Percentiles rank a stretch among this genome's conserved stretches.
Conservation (phyloP, 805 yeast species). For the Metschnikowia cerradonensis region DNA sequence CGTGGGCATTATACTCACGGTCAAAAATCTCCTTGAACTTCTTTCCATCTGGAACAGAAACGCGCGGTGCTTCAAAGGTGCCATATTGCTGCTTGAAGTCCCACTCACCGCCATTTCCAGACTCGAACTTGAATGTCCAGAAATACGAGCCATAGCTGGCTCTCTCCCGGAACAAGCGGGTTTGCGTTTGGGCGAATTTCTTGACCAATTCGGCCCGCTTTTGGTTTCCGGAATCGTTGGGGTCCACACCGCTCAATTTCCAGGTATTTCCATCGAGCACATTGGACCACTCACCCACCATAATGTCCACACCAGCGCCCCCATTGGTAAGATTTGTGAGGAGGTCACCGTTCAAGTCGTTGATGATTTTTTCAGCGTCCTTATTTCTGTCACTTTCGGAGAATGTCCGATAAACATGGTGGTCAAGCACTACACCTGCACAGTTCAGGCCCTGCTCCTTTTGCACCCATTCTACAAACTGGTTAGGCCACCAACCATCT, state of each 20-base stretch:
- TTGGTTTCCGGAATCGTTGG: conserved; percentile 21
- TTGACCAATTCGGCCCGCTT: conserved; percentile 52
- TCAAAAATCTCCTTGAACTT: conserved; percentile 40
- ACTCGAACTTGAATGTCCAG: conserved; percentile 86
- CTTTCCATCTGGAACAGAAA: conserved; percentile 36
- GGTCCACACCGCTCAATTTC: conserved; percentile 43
- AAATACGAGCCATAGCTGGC: conserved; percentile 74
- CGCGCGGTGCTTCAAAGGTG: conserved; percentile 21
- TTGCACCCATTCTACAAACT: conserved; percentile 68
- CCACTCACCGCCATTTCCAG: conserved; percentile 97
- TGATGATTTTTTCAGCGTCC: conserved; percentile 58
- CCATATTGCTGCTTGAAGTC: conserved; percentile 77
- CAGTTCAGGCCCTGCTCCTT: conserved; percentile 32
- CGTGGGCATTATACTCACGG: conserved; percentile 44
- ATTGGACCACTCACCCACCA: conserved; percentile 90
- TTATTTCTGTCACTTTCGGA: conserved; percentile 68
- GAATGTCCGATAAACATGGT: conserved; percentile 84
- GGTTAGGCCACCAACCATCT: conserved; percentile 91
- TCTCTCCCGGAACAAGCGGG: conserved; percentile 42
- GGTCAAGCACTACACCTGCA: conserved; percentile 71
- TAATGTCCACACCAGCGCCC: conserved; percentile 54
- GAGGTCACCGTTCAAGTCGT: conserved; percentile 49
- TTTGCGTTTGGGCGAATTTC: conserved; percentile 59
- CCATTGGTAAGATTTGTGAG: conserved; percentile 45
- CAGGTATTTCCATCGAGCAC: conserved; percentile 77